Base-by-base conservation (phyloP, 2,329 filamentous ascomycete species). In the Apiospora kogelbergensis region DNA sequence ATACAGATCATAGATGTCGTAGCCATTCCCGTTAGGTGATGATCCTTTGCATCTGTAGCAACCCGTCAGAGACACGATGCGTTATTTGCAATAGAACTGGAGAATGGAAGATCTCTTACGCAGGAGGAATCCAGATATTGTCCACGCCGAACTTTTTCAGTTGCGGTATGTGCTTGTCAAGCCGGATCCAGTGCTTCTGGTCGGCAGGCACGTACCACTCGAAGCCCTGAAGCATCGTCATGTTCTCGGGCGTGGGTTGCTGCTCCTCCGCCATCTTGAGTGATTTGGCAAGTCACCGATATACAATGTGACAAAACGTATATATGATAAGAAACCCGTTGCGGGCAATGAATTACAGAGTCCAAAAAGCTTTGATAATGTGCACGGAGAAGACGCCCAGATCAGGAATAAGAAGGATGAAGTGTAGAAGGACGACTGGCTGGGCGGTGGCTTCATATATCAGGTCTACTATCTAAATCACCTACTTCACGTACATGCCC, bases 171-270 rank as follows among this genome's bases (percentile, higher is more conserved):
- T 82, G 82, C 20, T 81, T 78, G 13, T 80, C 78, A 1, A 92
- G 84, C 7, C 89, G 86, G 48, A 82, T 79, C 86, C 88, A 92
- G 78, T 92, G 90, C 65, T 82, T 79, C 66, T 84, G 78, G 72
- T 89, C 86, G 64, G 85, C 84, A 3, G 89, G 89, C 9, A 89
- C 84, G 74, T 93, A 89, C 91, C 91, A 93, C 81, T 93, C 91
- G 76, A 92, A 93, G 13, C 84, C 88, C 78, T 93, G 90, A 73
- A 93, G 65, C 72, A 74, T 73, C 5, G 72, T 72, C 66, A 67
- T 72, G 48, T 74, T 75, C 65, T 74, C 72, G 44, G 73, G 65
- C 24, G 72, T 73, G 37, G 70, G 69, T 57, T 71, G 69, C 40
- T 72, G 70, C 63, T 74, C 70, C 57, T 75, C 72, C 24, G 60